Conservation (phyloP, 2,329 filamentous ascomycete species). For the Fusarium tuaranense region DNA sequence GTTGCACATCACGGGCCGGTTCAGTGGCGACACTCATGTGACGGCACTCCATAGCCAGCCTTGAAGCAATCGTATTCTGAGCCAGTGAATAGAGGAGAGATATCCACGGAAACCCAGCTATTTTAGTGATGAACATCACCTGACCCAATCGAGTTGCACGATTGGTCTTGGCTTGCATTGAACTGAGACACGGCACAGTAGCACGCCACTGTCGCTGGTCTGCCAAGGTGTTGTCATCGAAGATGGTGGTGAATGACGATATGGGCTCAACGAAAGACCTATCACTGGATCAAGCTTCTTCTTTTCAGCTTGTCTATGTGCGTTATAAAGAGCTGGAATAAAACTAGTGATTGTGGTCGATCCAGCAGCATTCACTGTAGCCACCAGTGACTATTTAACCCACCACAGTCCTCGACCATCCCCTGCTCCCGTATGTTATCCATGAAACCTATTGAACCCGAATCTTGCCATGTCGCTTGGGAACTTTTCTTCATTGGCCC, state of each 20-base stretch:
- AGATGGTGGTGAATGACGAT: neutral
- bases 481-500: neutral
- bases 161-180: neutral
- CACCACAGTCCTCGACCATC: neutral
- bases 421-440: neutral
- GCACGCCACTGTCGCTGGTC: neutral
- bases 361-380: neutral
- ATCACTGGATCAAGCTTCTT: neutral
- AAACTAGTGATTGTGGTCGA: neutral
- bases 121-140: neutral
- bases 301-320: neutral
- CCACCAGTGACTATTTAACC: neutral
- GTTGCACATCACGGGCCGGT: neutral
- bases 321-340: neutral
- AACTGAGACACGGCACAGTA: neutral
- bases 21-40: neutral
- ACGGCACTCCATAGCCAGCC: neutral
- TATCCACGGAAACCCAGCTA: neutral
- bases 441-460: too few relatives aligned
- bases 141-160: neutral
- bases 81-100: neutral
- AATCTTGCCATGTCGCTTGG: neutral
- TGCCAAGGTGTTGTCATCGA: neutral
- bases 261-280: neutral
- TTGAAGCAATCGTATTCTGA: neutral